Percentiles rank a stretch among this genome's conserved stretches.
These are phyloP conservation scores for Penicillium robsamsonii DNA, from an alignment of 495 filamentous ascomycete genomes.

Conservation along the genomic window DNA sequence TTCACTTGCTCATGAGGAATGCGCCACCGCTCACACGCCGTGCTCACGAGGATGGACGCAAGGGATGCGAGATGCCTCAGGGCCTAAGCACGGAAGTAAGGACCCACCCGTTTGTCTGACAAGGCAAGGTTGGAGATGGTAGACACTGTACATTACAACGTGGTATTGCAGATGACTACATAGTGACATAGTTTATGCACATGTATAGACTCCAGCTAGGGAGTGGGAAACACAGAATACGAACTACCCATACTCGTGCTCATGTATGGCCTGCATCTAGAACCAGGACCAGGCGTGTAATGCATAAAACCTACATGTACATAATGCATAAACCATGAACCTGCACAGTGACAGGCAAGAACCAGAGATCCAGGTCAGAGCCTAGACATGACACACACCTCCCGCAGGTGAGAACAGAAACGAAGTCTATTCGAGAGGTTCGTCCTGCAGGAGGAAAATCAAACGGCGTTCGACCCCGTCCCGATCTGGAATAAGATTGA, in stretches of 20 bases:
- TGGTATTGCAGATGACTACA: not conserved
- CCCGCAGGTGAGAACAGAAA: not conserved
- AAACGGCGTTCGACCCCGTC: too few species aligned
- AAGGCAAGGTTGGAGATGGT: slow-evolving; percentile 12
- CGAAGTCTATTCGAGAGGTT: slow-evolving; percentile 24
- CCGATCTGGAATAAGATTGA: not conserved
- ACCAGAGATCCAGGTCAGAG: not conserved
- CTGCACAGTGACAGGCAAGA: not conserved
- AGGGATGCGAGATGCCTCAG: slow-evolving; percentile 19
- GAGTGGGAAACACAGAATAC: not conserved
- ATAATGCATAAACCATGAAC: slow-evolving; percentile 1
- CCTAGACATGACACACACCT: not conserved
- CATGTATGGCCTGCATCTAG: not conserved
- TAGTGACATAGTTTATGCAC: not conserved
- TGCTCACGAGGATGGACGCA: slow-evolving; percentile 32
- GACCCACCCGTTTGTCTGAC: slow-evolving; percentile 16
- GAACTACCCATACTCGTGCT: not conserved
- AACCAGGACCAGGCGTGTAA: slow-evolving; percentile 1
- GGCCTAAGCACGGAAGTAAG: slow-evolving; percentile 6
- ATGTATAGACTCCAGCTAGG: not conserved
- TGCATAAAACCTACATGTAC: not conserved
- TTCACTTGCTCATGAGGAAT: slow-evolving; percentile 13
- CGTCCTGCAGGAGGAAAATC: slow-evolving; percentile 19
- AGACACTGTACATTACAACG: too few species aligned
- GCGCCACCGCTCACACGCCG: slow-evolving; percentile 12